phyloP scores from a whole-genome alignment of 2,329 filamentous ascomycete species.

The Diaporthe longicolla region DNA sequence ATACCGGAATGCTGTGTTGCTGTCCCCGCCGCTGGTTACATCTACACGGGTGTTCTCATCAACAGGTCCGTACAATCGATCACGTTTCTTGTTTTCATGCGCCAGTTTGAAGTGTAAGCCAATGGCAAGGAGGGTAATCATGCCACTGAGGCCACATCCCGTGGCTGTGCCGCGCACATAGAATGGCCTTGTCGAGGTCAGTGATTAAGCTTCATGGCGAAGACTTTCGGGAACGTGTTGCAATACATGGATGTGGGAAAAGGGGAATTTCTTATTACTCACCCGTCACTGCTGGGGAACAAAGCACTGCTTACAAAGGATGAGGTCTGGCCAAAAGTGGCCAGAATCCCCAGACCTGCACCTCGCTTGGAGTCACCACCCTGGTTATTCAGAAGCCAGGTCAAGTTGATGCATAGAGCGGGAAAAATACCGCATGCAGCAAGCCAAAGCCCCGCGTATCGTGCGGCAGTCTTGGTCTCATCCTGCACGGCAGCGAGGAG shows the following conservation, averaged over 20 bases:
- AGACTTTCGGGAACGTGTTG: too few relatives aligned
- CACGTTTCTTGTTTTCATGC: neutral
- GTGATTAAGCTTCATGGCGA: neutral
- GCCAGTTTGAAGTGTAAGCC: neutral
- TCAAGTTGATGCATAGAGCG: constrained; percentile 49
- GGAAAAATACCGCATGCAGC: constrained; percentile 53
- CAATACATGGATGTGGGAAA: too few relatives aligned
- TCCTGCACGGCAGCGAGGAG: constrained; percentile 49
- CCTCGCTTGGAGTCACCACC: constrained; percentile 50
- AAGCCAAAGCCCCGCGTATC: constrained; percentile 56
- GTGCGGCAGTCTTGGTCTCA: constrained; percentile 47
- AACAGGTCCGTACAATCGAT: neutral
- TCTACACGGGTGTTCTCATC: constrained; percentile 1
- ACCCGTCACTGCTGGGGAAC: constrained; percentile 47
- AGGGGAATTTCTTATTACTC: constrained; percentile 7
- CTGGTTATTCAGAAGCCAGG: constrained; percentile 52
- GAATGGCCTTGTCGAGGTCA: neutral
- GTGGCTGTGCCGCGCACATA: neutral
- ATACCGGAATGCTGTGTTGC: constrained; percentile 2
- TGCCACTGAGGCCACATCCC: neutral
- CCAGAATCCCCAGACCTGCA: constrained; percentile 47
- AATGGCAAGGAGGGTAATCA: constrained; percentile 3
- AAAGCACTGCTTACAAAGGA: constrained; percentile 49
- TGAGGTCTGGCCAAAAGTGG: constrained; percentile 50
- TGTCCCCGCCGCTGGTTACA: neutral